phyloP scores from a whole-genome alignment of 768 basidiomycete genomes.

The Cubamyces sp. region DNA sequence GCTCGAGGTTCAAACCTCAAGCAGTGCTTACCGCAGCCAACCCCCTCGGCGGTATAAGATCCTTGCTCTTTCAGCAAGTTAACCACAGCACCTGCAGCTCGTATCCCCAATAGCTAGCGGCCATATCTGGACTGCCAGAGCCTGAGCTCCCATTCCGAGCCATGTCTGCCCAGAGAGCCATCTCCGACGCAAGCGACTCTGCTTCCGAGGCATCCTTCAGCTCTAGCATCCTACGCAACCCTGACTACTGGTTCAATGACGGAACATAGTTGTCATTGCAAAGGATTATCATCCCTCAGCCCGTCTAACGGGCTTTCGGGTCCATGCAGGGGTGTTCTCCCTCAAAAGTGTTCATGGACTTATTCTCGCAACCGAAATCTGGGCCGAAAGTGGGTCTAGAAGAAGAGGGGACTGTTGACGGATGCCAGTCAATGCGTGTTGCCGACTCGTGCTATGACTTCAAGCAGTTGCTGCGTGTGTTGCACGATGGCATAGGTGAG shows the following conservation, averaged over 20 bases:
- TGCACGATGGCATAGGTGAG: constrained; percentile 14
- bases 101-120: too few relatives aligned
- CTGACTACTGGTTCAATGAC: constrained; percentile 60
- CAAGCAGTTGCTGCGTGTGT: constrained; percentile 4
- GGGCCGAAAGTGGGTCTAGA: not conserved
- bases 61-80: too few relatives aligned
- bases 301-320: not conserved
- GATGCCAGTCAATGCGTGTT: not conserved
- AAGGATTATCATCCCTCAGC: not conserved
- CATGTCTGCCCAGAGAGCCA: too few relatives aligned
- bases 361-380: constrained; percentile 3
- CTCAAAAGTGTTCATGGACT: not conserved
- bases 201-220: too few relatives aligned
- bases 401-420: not conserved
- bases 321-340: constrained; percentile 8
- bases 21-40: too few relatives aligned
- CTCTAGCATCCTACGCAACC: not conserved
- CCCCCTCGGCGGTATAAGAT: too few relatives aligned
- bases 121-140: too few relatives aligned
- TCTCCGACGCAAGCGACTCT: too few relatives aligned
- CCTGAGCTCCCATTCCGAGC: too few relatives aligned
- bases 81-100: too few relatives aligned
- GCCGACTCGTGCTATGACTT: constrained; percentile 6
- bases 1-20: too few relatives aligned
- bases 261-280: constrained; percentile 67